Base-by-base conservation (phyloP, 495 filamentous ascomycete genomes). In the Amphirosellinia nigrospora region DNA sequence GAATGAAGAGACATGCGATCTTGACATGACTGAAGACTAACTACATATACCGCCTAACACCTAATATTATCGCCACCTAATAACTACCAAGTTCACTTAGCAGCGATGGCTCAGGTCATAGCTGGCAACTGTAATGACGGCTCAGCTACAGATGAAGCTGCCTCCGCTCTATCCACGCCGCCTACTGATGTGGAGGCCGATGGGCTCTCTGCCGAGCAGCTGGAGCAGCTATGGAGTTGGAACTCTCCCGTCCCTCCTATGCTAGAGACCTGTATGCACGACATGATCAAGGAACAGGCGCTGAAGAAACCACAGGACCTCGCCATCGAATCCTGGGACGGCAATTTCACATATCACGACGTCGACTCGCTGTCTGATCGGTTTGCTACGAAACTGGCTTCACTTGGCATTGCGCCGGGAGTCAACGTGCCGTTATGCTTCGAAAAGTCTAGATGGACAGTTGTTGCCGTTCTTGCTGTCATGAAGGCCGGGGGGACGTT, bases 311-410 rank as follows among this genome's bases (percentile, higher is more conserved):
- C 82, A 0, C 62, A 67, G 38, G 72, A 73, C 19, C 50, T 72
- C 0, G 82, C 82, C n/a, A 75, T 84, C 48, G 59, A 76, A 36
- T 81, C 80, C 0, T 90, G 89, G 88, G 89, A 92, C 79, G 89
- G 88, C 21, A 79, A 66, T 34, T 79, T 91, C 68, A 88, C 88
- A 1, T 91, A 86, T 72, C 69, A 70, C 26, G 82, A 91, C 56
- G 76, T 91, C 39, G 83, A 89, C 32, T 46, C 69, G 0, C 72
- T 84, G 36, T 83, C 87, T 69, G 81, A 71, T 73, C 78, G 74
- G 16, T 73, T 92, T 30, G 87, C 87, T 4, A 77, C 82, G 34
- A 76, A 74, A 23, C 81, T 86, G 9, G 38, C 74, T 15, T 69
- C 73, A 13, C 38, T 68, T 19, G 87, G 87, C 34, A 80, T 90